Base-by-base conservation (phyloP, 768 basidiomycete genomes). In the Naganishia antarctica region DNA sequence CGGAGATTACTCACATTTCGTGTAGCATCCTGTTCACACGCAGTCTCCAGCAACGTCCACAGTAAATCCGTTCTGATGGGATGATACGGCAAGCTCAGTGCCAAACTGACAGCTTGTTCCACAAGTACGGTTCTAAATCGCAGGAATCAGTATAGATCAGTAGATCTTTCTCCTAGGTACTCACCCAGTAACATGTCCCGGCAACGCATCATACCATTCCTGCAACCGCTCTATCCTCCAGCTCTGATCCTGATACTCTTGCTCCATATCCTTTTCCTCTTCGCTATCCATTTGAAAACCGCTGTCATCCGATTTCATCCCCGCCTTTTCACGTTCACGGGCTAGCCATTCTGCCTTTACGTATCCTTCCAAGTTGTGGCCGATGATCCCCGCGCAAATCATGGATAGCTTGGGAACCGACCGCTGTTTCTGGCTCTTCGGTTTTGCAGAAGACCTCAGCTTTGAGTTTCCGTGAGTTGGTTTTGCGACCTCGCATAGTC, bases 191-290 rank as follows among this genome's bases (percentile, higher is more conserved):
- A 41, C 31, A 25, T 57, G 37, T 23, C 31, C 53, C 32, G 53
- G 53, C 23, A 57, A 25, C 37, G 53, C 53, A 41, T 57, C 53
- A 21, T 57, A 57, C 53, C 53, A 57, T 26, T 57, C 53, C 23
- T 57, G 53, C 53, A 57, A 57, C 37, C 53, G 53, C 37, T 57
- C 53, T n/a, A 57, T 57, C 26, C 53, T 23, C 53, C 53, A 57
- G n/a, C 37, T 57, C 26, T 57, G 53, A 40, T 57, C 53, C 23
- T 41, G 53, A 26, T 57, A 57, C 37, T 57, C 53, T 21, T 57
- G 32, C 37, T 57, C 32, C n/a, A 21, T 15, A 2, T 40, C 53
- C 1, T 57, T 34, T 5, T 57, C 34, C 6, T 57, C 37, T 13
- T 57, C 53, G 16, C 37, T 57, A 40, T 57, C 34, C 23, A 23